Evolutionary conservation across 2,329 filamentous ascomycete species (phyloP).

Genomic region (Alternaria novae-zelandiae): DNA sequence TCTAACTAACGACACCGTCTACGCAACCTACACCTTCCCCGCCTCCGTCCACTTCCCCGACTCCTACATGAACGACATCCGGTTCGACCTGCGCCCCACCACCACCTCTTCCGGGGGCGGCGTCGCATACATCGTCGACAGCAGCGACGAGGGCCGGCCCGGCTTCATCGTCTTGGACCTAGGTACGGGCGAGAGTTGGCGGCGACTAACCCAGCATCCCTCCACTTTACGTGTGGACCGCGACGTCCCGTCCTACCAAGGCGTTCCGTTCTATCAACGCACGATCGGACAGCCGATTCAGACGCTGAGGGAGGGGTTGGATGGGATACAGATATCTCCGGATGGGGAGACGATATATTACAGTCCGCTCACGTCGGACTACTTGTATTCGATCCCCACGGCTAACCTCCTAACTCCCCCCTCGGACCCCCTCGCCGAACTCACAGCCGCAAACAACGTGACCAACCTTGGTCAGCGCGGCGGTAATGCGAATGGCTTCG

Average conservation of each 20-base stretch:
- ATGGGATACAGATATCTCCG: slow-evolving; percentile 57
- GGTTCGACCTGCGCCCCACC: slow-evolving; percentile 55
- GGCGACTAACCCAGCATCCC: slow-evolving; percentile 52
- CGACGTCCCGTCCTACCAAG: slow-evolving; percentile 55
- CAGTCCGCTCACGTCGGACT: slow-evolving; percentile 50
- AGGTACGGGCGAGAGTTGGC: slow-evolving; percentile 56
- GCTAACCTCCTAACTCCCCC: slow-evolving; percentile 47
- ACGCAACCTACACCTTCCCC: slow-evolving; percentile 59
- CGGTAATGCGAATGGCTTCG: slow-evolving; percentile 58
- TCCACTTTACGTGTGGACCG: slow-evolving; percentile 47
- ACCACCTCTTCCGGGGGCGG: slow-evolving; percentile 52
- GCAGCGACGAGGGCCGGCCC: slow-evolving; percentile 53
- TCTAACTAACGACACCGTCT: slow-evolving; percentile 53
- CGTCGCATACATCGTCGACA: slow-evolving; percentile 60
- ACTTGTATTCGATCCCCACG: slow-evolving; percentile 55
- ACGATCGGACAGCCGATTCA: slow-evolving; percentile 39
- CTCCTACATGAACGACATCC: slow-evolving; percentile 60
- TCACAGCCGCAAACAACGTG: slow-evolving; percentile 55
- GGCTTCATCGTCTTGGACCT: slow-evolving; percentile 59
- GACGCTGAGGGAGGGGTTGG: slow-evolving; percentile 53
- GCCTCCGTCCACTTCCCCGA: slow-evolving; percentile 52
- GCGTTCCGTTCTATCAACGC: slow-evolving; percentile 52
- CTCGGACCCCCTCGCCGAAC: slow-evolving; percentile 52
- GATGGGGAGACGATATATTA: slow-evolving; percentile 57
- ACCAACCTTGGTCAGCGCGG: slow-evolving; percentile 55